Evolutionary conservation across 202 grass and related monocot species (phyloP), one percentile per base, ranked within the genome.

Genomic region (Setaria viridis): DNA sequence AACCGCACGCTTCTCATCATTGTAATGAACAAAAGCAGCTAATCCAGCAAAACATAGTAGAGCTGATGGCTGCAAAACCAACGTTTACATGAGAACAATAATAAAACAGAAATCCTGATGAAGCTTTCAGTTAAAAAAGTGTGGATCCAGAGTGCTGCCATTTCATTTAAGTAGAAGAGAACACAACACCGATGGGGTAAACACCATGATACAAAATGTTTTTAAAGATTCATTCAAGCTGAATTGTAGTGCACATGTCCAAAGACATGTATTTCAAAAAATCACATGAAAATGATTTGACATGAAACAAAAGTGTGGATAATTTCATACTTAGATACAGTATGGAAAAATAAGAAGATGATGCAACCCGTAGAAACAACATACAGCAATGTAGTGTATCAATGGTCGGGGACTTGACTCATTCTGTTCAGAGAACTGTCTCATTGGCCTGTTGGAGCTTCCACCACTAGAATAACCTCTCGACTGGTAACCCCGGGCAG

Each of bases 1-100:
- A 83, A 96, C 93, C 20, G 74, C 88, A 76, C 91, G 79, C 74
- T 80, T 99, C 77, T 96, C 93, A 80, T 99, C 96, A 88, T 96
- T 99, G 71, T 96, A 96, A 78, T 90, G 93, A 87, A 93, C 67
- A 86, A 67, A 95, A 72, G 90, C 68, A 29, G 63, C 96, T 80
- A 91, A 56, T 74, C 93, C 96, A 83, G 69, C 91, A 57, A 99
- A 81, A 32, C 67, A 80, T 87, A 99, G 81, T 25, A 94, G 34
- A 62, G 86, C 91, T 55, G 90, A 74, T 49, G 95, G 91, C 96
- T 99, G 93, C 79, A 91, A 89, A 92, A 91, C 41, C 29, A 75
- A 85, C 4, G 70, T 80, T 80, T 72, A 80, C 47, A 77, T 49
- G 81, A 80, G 62, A 84, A 77, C 3, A 72, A 11, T 47, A 4